A percentile compares a stretch with the other conserved stretches of the same genome.
phyloP scores from a whole-genome alignment of 208 protist species.

The Borovskyia barvae region DNA sequence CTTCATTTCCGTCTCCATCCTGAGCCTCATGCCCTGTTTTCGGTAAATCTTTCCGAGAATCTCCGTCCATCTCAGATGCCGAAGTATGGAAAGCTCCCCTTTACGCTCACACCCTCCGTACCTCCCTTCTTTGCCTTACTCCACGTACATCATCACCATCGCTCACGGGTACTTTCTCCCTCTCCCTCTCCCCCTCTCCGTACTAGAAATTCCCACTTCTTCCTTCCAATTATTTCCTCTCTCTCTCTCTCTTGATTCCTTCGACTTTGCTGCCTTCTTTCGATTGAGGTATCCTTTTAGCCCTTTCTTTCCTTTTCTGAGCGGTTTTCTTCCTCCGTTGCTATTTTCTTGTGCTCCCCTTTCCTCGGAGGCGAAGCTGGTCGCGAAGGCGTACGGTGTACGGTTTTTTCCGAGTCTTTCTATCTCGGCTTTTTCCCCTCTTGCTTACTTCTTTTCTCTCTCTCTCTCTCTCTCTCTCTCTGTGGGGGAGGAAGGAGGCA shows the following conservation, averaged over 20 bases:
- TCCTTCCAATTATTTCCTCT: neutral
- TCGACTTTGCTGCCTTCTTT: neutral
- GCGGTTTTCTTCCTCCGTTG: too few relatives aligned
- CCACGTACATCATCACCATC: slow-evolving; percentile 4
- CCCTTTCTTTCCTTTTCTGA: neutral
- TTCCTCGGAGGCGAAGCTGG: too few relatives aligned
- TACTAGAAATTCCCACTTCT: neutral
- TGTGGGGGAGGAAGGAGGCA: neutral
- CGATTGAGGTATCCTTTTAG: neutral
- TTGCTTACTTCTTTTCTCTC: neutral
- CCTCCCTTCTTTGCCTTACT: neutral
- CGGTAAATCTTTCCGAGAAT: too few relatives aligned
- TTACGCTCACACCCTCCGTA: neutral
- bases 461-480: neutral
- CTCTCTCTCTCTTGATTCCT: neutral
- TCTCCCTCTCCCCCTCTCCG: neutral
- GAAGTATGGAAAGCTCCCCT: too few relatives aligned
- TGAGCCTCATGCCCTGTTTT: too few relatives aligned
- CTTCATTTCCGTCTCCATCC: too few relatives aligned
- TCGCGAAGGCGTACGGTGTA: too few relatives aligned
- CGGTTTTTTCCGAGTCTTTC: too few relatives aligned
- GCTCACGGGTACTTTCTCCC: neutral
- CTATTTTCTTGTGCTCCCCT: too few relatives aligned
- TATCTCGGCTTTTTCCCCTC: neutral
- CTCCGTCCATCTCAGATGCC: too few relatives aligned